A percentile compares a stretch with the other conserved stretches of the same genome.
phyloP scores from a whole-genome alignment of 108 stramenopile genomes.

The Cyclotella baltica region DNA sequence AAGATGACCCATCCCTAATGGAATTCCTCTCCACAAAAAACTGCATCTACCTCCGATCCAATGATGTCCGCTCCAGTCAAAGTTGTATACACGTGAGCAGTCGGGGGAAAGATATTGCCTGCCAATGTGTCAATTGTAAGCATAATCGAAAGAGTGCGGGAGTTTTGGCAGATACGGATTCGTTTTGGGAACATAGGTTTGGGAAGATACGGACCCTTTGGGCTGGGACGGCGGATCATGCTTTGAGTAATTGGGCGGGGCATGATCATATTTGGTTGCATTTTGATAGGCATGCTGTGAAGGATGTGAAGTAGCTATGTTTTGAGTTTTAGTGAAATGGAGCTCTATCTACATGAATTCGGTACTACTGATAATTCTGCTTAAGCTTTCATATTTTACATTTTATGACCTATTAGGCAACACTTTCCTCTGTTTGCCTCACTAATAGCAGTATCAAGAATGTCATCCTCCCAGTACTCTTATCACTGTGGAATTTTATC shows the following conservation, averaged over 20 bases:
- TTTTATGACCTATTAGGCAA: too few relatives aligned
- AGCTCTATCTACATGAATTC: too few relatives aligned
- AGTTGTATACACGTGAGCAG: conserved; percentile 37
- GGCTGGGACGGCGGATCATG: conserved; percentile 85
- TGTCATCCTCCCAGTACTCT: too few relatives aligned
- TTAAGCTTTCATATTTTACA: too few relatives aligned
- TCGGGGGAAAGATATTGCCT: conserved; percentile 42
- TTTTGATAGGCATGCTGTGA: conserved; percentile 61
- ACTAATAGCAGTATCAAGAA: too few relatives aligned
- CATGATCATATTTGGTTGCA: conserved; percentile 75
- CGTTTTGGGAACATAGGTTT: conserved; percentile 83
- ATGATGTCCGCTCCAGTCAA: conserved; percentile 44
- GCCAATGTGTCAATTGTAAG: conserved; percentile 17
- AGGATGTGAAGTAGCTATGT: too few relatives aligned
- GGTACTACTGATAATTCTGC: too few relatives aligned
- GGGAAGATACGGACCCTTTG: conserved; percentile 71
- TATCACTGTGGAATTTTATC: too few relatives aligned
- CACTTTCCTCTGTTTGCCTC: too few relatives aligned
- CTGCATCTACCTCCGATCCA: conserved; percentile 61
- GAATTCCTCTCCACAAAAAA: conserved; percentile 48
- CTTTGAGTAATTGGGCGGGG: conserved; percentile 74
- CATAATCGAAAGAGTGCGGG: conserved; percentile 35
- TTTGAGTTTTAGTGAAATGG: too few relatives aligned
- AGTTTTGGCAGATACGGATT: conserved; percentile 63
- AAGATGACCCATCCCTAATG: conserved; percentile 39